Conservation (phyloP, 768 basidiomycete genomes). For the Mycena pura region DNA sequence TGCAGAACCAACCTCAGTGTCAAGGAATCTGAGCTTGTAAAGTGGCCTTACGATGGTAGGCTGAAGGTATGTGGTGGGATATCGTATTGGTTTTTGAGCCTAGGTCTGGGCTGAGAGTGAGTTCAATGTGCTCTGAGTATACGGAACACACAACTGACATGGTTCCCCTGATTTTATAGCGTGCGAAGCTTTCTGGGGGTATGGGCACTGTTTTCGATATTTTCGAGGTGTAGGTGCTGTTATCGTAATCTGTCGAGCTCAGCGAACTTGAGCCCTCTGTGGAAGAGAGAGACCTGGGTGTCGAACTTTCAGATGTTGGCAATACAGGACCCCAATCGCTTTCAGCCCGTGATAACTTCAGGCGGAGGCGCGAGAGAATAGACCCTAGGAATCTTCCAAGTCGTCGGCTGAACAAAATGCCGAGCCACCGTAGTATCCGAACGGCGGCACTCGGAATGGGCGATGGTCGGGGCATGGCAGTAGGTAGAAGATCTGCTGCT, state of each 20-base stretch:
- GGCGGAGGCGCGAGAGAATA: neutral
- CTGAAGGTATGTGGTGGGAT: neutral
- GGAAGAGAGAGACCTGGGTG: neutral
- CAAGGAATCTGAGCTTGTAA: neutral
- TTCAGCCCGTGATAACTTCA: too few relatives aligned
- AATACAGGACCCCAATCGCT: too few relatives aligned
- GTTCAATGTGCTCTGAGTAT: neutral
- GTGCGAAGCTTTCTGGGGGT: constrained; percentile 2
- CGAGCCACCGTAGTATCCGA: neutral
- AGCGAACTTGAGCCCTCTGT: neutral
- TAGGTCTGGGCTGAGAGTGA: neutral
- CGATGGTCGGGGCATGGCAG: neutral
- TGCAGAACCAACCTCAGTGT: neutral
- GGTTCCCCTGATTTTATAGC: neutral
- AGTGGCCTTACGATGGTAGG: neutral
- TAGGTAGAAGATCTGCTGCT: neutral
- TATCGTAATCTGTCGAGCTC: neutral
- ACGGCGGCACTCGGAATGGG: neutral
- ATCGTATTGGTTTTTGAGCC: neutral
- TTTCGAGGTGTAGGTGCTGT: neutral
- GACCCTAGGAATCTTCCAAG: neutral
- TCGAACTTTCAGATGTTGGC: too few relatives aligned
- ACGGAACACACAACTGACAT: neutral
- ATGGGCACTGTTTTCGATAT: neutral
- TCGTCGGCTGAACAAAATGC: neutral